These are phyloP conservation scores for Trametopsis cervina DNA, from an alignment of 768 basidiomycete genomes.

Conservation along the genomic window DNA sequence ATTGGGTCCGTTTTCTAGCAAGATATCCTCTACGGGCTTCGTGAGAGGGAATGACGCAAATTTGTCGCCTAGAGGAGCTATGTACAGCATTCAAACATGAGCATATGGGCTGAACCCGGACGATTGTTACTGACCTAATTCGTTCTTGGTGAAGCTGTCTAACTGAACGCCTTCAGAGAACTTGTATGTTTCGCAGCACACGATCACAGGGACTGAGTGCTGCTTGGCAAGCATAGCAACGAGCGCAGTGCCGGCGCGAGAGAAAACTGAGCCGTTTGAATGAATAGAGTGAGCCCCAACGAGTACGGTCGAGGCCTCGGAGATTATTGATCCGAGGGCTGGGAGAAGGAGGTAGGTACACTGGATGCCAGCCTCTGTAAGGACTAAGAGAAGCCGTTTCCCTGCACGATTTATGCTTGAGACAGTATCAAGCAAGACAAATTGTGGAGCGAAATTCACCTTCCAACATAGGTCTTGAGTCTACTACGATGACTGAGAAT, in stretches of 20 bases:
- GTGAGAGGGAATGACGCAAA: conserved; percentile 28
- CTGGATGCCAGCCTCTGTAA: conserved; percentile 65
- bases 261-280: conserved; percentile 91
- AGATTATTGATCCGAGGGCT: conserved; percentile 72
- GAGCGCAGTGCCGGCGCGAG: conserved; percentile 90
- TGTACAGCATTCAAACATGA: background rate
- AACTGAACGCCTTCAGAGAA: conserved; percentile 89
- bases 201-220: conserved; percentile 85
- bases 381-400: conserved; percentile 64
- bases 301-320: conserved; percentile 77
- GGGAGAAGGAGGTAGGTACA: conserved; percentile 92
- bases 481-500: conserved; percentile 90
- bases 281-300: conserved; percentile 93
- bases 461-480: conserved; percentile 92
- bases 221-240: conserved; percentile 95
- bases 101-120: background rate
- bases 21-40: conserved; percentile 24
- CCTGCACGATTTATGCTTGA: no score
- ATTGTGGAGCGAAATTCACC: conserved; percentile 34
- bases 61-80: conserved; percentile 26
- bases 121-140: conserved; percentile 72
- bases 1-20: conserved; percentile 34
- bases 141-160: conserved; percentile 94
- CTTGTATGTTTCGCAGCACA: conserved; percentile 98
- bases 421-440: conserved; percentile 1